Base-by-base conservation (phyloP, 176 grass and related monocot species). In the Panicum miliaceum region DNA sequence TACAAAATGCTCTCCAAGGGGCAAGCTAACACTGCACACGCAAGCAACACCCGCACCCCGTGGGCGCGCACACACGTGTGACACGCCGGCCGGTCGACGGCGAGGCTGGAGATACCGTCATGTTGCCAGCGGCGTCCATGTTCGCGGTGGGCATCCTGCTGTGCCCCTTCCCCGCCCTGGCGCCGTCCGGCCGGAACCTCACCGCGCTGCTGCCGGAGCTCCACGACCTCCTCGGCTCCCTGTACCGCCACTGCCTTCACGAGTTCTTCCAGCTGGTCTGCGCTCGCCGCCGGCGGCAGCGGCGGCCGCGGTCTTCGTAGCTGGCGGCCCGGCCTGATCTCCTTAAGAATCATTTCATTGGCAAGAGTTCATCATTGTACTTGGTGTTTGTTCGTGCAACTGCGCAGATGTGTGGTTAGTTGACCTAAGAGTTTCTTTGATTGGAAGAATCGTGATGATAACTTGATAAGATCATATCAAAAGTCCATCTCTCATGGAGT, bases 201-300 rank as follows among this genome's bases (percentile, higher is more conserved):
- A 64, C 86, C 40, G 58, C 34, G 51, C 82, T 91, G 72, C 89
- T 94, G 81, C 84, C 84, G 23, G 86, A 91, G 89, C 37, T 94
- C 14, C 15, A 9, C 27, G 81, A 25, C 73, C 73, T 94, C 71
- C 22, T 94, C 69, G 25, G 8, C 80, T 65, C 89, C 41, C 20
- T 87, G 64, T 89, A 86, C 82, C 2, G 3, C 47, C 86, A 86
- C 67, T 41, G 88, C 75, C 62, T 38, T 56, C 12, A n/a, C 7
- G 89, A 84, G 79, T 66, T 91, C 14, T 29, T 74, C 23, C 53
- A 18, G 16, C 51, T 71, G 25, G 15, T 27, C 29, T 1, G 67
- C 18, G 2, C 0, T 40, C 75, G 48, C 36, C 3, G 4, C 8
- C 3, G 7, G 20, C 51, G 15, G 29, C 22, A 0, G 2, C 76